A percentile compares a stretch with the other conserved stretches of the same genome.
Conservation (phyloP, 192 early-diverging fungal genomes). For the Coemansia sp. region DNA sequence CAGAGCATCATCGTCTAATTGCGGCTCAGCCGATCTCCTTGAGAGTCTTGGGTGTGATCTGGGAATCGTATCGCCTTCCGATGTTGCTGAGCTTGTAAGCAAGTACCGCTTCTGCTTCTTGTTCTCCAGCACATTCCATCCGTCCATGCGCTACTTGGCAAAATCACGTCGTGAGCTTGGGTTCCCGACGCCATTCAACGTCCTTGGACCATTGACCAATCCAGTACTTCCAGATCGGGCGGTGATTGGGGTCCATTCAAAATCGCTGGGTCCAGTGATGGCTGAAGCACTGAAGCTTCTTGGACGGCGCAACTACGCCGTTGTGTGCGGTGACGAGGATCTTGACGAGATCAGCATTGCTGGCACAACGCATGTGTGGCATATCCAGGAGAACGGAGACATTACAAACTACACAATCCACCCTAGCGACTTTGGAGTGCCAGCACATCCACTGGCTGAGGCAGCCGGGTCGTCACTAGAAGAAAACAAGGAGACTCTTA, state of each 20-base stretch:
- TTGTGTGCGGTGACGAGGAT: slow-evolving; percentile 85
- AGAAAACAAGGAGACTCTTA: slow-evolving; percentile 71
- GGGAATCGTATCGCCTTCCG: slow-evolving; percentile 60
- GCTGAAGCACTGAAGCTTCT: slow-evolving; percentile 76
- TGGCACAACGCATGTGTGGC: slow-evolving; percentile 87
- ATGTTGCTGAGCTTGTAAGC: slow-evolving; percentile 65
- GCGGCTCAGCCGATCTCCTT: slow-evolving; percentile 90
- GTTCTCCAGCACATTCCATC: slow-evolving; percentile 89
- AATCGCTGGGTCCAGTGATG: slow-evolving; percentile 72
- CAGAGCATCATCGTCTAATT: slow-evolving; percentile 82
- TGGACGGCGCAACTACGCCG: slow-evolving; percentile 77
- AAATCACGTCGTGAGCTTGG: slow-evolving; percentile 79
- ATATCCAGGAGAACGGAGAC: slow-evolving; percentile 60
- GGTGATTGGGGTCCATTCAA: slow-evolving; percentile 86
- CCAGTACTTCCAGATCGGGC: slow-evolving; percentile 76
- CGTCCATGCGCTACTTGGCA: slow-evolving; percentile 82
- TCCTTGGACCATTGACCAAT: slow-evolving; percentile 88
- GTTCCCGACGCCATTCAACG: slow-evolving; percentile 88
- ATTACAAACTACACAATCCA: slow-evolving; percentile 66
- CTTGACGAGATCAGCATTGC: slow-evolving; percentile 90
- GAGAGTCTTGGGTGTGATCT: slow-evolving; percentile 81
- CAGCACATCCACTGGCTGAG: slow-evolving; percentile 62
- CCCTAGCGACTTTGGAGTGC: slow-evolving; percentile 82
- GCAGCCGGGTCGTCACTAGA: slow-evolving; percentile 71
- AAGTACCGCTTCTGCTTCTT: slow-evolving; percentile 82